Conservation (phyloP, 1,284 basidiomycete genomes). For the Phlebopus sp. region DNA sequence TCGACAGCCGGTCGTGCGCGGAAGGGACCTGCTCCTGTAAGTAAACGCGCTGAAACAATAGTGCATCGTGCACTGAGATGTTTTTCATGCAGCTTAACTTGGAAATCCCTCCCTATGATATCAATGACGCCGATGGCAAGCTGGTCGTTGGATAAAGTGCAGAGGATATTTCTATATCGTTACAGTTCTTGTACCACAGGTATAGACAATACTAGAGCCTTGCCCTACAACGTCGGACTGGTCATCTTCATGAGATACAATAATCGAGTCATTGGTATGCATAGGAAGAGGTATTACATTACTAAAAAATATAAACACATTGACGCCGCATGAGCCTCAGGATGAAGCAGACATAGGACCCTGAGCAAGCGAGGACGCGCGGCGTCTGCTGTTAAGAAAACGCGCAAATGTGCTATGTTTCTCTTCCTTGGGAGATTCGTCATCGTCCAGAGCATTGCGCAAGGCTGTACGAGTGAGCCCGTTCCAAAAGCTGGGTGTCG, state of each 20-base stretch:
- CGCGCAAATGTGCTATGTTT: conserved; percentile 21
- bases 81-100: conserved; percentile 74
- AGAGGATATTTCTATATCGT: conserved; percentile 7
- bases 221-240: not conserved
- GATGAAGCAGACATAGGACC: conserved; percentile 4
- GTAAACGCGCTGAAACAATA: conserved; percentile 24
- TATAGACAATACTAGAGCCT: conserved; percentile 25
- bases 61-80: conserved; percentile 11
- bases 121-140: conserved; percentile 87
- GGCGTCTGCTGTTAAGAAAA: conserved; percentile 12
- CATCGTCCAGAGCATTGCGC: conserved; percentile 13
- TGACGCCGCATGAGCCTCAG: not conserved
- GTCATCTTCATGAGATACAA: not conserved
- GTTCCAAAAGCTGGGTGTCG: conserved; percentile 23
- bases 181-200: conserved; percentile 20
- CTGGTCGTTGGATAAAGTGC: conserved; percentile 80
- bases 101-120: conserved; percentile 85
- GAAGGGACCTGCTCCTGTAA: conserved; percentile 91
- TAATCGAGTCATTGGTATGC: not conserved
- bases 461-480: conserved; percentile 20
- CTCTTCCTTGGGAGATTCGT: conserved; percentile 13
- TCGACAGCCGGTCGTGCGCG: conserved; percentile 83
- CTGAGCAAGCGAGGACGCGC: conserved; percentile 9
- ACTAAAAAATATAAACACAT: too few species aligned
- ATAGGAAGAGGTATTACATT: too few species aligned